These are phyloP conservation scores for Citrullus amarus DNA, from an alignment of 306 rosid species.

Conservation along the genomic window DNA sequence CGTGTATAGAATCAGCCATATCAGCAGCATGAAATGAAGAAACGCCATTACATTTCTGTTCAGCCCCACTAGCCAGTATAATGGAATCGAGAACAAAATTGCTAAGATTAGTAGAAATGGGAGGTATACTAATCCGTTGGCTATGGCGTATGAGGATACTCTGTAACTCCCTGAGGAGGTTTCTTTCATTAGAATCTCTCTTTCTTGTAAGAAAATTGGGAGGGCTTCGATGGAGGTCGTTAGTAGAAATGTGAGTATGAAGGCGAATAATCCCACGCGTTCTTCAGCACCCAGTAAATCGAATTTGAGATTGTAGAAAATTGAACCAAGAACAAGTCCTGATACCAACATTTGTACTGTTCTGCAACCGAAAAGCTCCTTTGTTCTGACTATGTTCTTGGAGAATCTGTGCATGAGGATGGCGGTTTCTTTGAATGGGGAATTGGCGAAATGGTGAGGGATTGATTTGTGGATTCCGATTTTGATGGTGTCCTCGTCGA, in stretches of 20 bases:
- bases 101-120: slow-evolving; percentile 90
- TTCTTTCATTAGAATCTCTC: slow-evolving; percentile 86
- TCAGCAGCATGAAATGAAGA: slow-evolving; percentile 55
- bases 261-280: slow-evolving; percentile 87
- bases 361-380: slow-evolving; percentile 78
- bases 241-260: slow-evolving; percentile 59
- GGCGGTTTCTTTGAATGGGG: slow-evolving; percentile 57
- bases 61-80: slow-evolving; percentile 85
- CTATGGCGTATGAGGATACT: slow-evolving; percentile 80
- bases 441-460: slow-evolving; percentile 49
- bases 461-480: slow-evolving; percentile 17
- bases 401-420: slow-evolving; percentile 88
- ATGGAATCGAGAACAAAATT: slow-evolving; percentile 50
- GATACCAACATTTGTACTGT: slow-evolving; percentile 81
- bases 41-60: slow-evolving; percentile 56
- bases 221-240: slow-evolving; percentile 87
- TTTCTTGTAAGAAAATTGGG: slow-evolving; percentile 87
- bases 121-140: slow-evolving; percentile 73
- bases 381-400: slow-evolving; percentile 70
- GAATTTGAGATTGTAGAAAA: slow-evolving; percentile 65
- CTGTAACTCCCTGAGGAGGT: slow-evolving; percentile 85
- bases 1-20: slow-evolving; percentile 79
- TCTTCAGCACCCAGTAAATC: slow-evolving; percentile 52
- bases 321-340: slow-evolving; percentile 72
- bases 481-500: slow-evolving; percentile 39